These are phyloP conservation scores for Musa troglodytarum DNA, from an alignment of 176 grass and related monocot species.

Conservation along the genomic window DNA sequence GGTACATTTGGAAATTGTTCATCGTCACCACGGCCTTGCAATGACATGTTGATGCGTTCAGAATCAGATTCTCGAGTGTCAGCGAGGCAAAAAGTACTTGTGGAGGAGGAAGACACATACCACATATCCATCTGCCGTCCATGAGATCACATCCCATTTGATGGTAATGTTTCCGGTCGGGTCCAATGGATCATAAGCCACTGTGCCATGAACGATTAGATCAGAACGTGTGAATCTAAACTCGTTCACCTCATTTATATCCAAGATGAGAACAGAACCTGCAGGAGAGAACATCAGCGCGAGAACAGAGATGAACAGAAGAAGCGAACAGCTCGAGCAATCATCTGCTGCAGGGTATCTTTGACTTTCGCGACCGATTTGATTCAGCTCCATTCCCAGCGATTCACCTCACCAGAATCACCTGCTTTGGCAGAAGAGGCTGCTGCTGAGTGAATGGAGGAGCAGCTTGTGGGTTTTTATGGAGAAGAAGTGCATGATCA, in stretches of 20 bases:
- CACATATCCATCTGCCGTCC: conserved; percentile 97
- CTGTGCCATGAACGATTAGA: conserved; percentile 7
- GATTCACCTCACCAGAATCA: too few relatives aligned
- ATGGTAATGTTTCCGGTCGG: conserved; percentile 81
- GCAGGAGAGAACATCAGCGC: conserved; percentile 32
- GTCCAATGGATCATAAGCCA: conserved; percentile 71
- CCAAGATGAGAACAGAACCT: conserved; percentile 16
- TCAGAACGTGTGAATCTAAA: conserved; percentile 25
- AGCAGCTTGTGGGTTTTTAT: conserved; percentile 30
- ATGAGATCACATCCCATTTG: conserved; percentile 85
- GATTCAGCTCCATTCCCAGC: too few relatives aligned
- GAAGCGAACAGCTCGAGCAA: not conserved
- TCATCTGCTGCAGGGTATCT: not conserved
- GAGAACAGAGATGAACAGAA: conserved; percentile 21
- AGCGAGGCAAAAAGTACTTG: not conserved
- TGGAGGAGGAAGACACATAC: conserved; percentile 34
- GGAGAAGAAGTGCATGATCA: conserved; percentile 14
- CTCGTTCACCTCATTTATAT: too few relatives aligned
- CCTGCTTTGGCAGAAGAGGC: too few relatives aligned
- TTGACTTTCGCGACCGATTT: too few relatives aligned
- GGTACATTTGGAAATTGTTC: conserved; percentile 91
- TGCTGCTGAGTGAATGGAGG: not conserved
- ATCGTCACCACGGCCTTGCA: conserved; percentile 65
- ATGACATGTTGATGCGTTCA: not conserved
- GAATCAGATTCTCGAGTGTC: not conserved